These are phyloP conservation scores for Lepiota venenata DNA, from an alignment of 768 basidiomycete species.

Conservation along the genomic window DNA sequence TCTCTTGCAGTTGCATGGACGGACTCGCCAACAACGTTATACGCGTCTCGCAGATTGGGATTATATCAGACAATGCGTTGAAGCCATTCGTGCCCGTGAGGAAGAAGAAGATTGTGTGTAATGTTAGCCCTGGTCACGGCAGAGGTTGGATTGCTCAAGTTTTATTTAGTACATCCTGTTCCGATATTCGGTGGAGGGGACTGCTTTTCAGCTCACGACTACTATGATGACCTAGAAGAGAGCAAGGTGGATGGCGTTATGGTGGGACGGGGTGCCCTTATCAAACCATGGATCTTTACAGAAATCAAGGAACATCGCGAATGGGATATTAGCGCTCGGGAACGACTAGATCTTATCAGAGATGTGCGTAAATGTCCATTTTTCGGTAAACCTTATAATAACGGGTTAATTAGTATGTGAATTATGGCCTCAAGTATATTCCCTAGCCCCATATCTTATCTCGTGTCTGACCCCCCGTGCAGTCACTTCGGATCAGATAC, in stretches of 20 bases:
- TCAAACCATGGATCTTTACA: constrained; percentile 96
- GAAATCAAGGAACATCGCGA: constrained; percentile 91
- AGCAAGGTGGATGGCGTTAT: constrained; percentile 93
- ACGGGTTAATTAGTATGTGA: constrained; percentile 60
- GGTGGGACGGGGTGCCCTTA: constrained; percentile 92
- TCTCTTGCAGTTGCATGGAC: constrained; percentile 78
- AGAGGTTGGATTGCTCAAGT: background rate
- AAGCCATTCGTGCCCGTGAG: constrained; percentile 69
- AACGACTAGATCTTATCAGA: constrained; percentile 75
- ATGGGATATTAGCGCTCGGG: constrained; percentile 89
- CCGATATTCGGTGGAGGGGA: constrained; percentile 98
- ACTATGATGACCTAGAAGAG: constrained; percentile 72
- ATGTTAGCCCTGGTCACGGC: background rate
- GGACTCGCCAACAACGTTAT: constrained; percentile 93
- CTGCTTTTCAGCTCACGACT: constrained; percentile 83
- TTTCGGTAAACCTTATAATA: background rate
- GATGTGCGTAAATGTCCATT: constrained; percentile 45
- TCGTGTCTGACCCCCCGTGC: constrained; percentile 7
- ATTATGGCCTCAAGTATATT: constrained; percentile 74
- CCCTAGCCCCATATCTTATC: constrained; percentile 17
- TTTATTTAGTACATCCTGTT: constrained; percentile 62
- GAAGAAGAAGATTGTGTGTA: constrained; percentile 67
- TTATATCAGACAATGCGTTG: constrained; percentile 87
- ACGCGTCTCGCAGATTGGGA: constrained; percentile 91
- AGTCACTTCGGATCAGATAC: constrained; percentile 88